Percentiles rank a stretch among this genome's conserved stretches.
phyloP scores from a whole-genome alignment of 2,329 filamentous ascomycete species.

The Trichophyton schoenleinii region DNA sequence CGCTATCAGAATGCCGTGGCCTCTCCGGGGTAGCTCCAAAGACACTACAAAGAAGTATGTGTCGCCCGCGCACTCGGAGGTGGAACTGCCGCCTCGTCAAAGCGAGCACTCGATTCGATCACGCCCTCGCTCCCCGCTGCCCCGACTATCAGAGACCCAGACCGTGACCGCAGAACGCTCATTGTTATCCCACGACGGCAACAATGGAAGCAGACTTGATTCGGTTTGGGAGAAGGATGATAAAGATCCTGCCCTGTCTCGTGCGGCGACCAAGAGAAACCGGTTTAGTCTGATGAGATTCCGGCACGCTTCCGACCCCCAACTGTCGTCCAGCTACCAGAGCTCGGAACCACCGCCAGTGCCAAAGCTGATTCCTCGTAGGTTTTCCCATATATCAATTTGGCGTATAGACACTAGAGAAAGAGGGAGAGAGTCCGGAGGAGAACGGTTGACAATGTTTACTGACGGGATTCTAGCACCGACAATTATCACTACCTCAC shows the following conservation, averaged over 20 bases:
- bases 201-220: neutral
- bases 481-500: conserved; percentile 81
- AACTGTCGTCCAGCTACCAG: conserved; percentile 65
- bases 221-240: neutral
- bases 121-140: conserved; percentile 2
- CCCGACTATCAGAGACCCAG: conserved; percentile 2
- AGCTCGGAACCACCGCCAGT: conserved; percentile 40
- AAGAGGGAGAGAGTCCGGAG: neutral
- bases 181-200: neutral
- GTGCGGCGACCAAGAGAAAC: conserved; percentile 20
- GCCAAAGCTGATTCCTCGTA: conserved; percentile 28
- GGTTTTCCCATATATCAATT: conserved; percentile 15
- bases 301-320: conserved; percentile 85
- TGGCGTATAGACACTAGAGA: neutral
- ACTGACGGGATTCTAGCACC: conserved; percentile 29
- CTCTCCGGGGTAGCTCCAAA: neutral
- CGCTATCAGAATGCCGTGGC: neutral
- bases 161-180: neutral
- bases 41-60: neutral
- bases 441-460: neutral
- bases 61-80: neutral
- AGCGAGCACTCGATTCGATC: conserved; percentile 2
- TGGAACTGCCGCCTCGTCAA: neutral
- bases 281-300: conserved; percentile 63
- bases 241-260: conserved; percentile 3